These are phyloP conservation scores for Rhodotorula glutinis DNA, from an alignment of 1,284 basidiomycete species.

Conservation along the genomic window DNA sequence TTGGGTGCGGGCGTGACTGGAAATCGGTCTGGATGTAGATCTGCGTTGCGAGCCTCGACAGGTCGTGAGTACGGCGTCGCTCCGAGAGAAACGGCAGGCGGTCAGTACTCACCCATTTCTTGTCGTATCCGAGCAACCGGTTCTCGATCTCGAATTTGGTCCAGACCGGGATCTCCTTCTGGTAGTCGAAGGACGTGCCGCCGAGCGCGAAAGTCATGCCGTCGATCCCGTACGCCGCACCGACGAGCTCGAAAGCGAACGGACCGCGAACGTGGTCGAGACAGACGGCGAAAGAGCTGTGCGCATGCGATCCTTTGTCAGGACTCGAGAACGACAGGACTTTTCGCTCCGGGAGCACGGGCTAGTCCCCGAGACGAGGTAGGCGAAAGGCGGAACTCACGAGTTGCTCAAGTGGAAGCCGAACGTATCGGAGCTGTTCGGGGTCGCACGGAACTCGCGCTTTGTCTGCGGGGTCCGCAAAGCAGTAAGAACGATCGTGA, in stretches of 20 bases:
- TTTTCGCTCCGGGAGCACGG: no score
- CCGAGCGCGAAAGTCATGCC: conserved; percentile 23
- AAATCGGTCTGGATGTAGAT: conserved; percentile 30
- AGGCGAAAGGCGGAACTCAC: background rate
- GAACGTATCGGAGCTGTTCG: conserved; percentile 24
- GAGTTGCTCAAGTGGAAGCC: conserved; percentile 17
- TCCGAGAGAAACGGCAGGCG: background rate
- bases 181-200: conserved; percentile 18
- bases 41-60: background rate
- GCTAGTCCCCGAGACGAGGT: no score
- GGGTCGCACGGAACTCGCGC: conserved; percentile 14
- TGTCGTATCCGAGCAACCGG: conserved; percentile 30
- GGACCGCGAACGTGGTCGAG: conserved; percentile 33
- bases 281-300: conserved; percentile 14
- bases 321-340: no score
- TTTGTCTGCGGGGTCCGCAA: background rate
- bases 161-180: conserved; percentile 28
- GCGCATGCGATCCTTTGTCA: no score
- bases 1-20: conserved; percentile 16
- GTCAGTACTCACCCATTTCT: conserved; percentile 25
- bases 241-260: conserved; percentile 12
- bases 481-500: no score
- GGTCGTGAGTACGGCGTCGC: background rate
- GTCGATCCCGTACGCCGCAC: conserved; percentile 13
- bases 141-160: conserved; percentile 18